Evolutionary conservation across 352 stramenopile species (phyloP).

Genomic region (Phytophthora cryptogea): DNA sequence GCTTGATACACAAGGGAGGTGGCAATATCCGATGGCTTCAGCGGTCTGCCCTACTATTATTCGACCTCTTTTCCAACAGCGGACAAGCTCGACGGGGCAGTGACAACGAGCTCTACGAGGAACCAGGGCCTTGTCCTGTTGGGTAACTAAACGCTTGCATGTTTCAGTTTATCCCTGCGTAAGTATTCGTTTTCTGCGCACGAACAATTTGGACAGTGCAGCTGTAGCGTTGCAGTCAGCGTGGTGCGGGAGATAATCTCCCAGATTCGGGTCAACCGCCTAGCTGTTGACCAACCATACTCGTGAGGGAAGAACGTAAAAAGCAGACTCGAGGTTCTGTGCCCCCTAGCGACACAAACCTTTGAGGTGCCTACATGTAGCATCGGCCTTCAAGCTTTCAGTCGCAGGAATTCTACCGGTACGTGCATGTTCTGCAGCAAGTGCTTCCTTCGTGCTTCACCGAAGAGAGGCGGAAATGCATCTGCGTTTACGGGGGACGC

Average conservation of each 20-base stretch:
- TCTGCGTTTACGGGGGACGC: background rate
- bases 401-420: background rate
- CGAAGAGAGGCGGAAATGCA: slow-evolving; percentile 8
- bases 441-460: background rate
- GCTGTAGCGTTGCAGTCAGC: slow-evolving; percentile 7
- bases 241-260: background rate
- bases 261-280: slow-evolving; percentile 1
- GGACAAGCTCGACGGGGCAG: no score
- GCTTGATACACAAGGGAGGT: no score
- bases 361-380: slow-evolving; percentile 3
- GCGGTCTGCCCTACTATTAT: no score
- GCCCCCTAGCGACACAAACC: slow-evolving; percentile 18
- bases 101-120: no score
- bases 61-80: no score
- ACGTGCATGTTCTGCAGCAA: no score
- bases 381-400: slow-evolving; percentile 17
- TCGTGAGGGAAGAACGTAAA: slow-evolving; percentile 1
- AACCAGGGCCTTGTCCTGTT: no score
- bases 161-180: no score
- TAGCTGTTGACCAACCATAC: background rate
- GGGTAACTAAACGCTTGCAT: background rate
- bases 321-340: slow-evolving; percentile 1
- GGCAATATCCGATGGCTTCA: no score
- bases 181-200: background rate
- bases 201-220: slow-evolving; percentile 20